These are phyloP conservation scores for Malassezia vespertilionis DNA, from an alignment of 1,284 basidiomycete species.

Conservation along the genomic window DNA sequence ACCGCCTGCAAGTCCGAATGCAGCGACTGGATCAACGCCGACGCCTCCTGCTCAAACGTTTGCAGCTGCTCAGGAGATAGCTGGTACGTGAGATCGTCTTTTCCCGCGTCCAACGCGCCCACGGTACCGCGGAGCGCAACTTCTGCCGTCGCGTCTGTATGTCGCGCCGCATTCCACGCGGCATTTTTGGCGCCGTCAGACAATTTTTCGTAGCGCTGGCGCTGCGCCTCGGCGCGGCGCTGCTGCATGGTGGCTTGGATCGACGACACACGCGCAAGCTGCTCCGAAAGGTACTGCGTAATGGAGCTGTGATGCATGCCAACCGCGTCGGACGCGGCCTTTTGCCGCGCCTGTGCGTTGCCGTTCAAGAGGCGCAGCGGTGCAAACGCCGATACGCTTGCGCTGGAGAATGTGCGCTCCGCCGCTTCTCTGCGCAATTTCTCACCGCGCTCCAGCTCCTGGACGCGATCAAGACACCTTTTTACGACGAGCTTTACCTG, in stretches of 20 bases:
- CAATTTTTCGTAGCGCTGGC: slow-evolving; percentile 19
- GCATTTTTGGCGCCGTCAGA: slow-evolving; percentile 3
- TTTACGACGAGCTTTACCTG: slow-evolving; percentile 71
- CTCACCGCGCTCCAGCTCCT: slow-evolving; percentile 71
- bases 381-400: neutral
- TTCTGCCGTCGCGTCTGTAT: neutral
- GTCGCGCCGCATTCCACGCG: neutral
- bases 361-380: slow-evolving; percentile 3
- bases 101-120: slow-evolving; percentile 5
- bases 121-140: slow-evolving; percentile 2
- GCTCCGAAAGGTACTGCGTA: slow-evolving; percentile 69
- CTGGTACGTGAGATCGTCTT: slow-evolving; percentile 24
- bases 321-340: slow-evolving; percentile 35
- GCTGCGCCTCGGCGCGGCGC: slow-evolving; percentile 24
- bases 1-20: slow-evolving; percentile 73
- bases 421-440: slow-evolving; percentile 48
- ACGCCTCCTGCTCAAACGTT: slow-evolving; percentile 80
- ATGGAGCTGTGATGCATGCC: slow-evolving; percentile 71
- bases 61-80: slow-evolving; percentile 63
- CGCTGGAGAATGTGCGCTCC: neutral
- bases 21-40: slow-evolving; percentile 65
- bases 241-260: slow-evolving; percentile 75
- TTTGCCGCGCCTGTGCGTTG: neutral
- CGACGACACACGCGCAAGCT: slow-evolving; percentile 65
- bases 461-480: slow-evolving; percentile 69